These are phyloP conservation scores for Gossypium longicalyx DNA, from an alignment of 345 rosid genomes.

Conservation along the genomic window DNA sequence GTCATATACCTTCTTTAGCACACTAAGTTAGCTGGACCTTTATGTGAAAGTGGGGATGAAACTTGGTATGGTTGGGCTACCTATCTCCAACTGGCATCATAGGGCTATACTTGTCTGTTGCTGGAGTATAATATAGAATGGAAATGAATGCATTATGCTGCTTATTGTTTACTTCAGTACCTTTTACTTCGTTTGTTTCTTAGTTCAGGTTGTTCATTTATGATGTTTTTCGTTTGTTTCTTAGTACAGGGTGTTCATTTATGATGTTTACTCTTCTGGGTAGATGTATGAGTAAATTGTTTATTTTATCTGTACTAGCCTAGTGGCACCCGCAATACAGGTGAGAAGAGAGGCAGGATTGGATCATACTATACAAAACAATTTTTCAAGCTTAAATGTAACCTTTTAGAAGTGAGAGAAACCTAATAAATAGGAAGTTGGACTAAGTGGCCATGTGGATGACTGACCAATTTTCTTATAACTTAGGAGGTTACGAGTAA, in stretches of 20 bases:
- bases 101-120: not conserved
- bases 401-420: not conserved
- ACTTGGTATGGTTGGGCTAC: not conserved
- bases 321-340: not conserved
- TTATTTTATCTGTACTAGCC: not conserved
- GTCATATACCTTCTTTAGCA: not conserved
- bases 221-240: too few relatives aligned
- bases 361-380: not conserved
- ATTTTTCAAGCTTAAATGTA: not conserved
- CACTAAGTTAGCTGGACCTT: not conserved
- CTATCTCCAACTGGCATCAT: not conserved
- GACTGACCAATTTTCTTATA: not conserved
- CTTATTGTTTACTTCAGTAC: not conserved
- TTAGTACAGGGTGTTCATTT: not conserved
- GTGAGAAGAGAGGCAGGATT: not conserved
- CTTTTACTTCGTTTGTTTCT: not conserved
- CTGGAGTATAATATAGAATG: not conserved
- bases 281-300: not conserved
- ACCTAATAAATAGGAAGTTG: not conserved
- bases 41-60: not conserved
- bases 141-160: not conserved
- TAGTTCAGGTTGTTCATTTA: not conserved
- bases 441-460: not conserved
- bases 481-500: not conserved
- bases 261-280: not conserved